These are phyloP conservation scores for Helichrysum umbraculigerum DNA, from an alignment of 129 eudicot genomes.

Conservation along the genomic window DNA sequence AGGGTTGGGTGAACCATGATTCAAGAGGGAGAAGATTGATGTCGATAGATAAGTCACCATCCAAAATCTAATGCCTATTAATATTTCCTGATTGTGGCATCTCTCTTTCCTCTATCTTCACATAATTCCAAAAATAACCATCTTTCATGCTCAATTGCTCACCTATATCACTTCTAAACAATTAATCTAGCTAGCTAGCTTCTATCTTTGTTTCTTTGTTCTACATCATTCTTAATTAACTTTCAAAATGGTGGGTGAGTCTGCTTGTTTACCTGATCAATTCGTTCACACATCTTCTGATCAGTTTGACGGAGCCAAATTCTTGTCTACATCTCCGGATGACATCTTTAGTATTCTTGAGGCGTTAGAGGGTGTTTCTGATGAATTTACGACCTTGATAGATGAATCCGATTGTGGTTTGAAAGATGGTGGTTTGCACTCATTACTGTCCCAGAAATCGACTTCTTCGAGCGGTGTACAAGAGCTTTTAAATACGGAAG, in stretches of 20 bases:
- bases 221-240: background rate
- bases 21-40: conserved; percentile 34
- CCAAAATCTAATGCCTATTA: conserved; percentile 32
- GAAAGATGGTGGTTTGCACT: conserved; percentile 12
- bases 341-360: conserved; percentile 83
- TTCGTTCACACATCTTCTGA: conserved; percentile 41
- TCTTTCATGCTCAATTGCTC: conserved; percentile 9
- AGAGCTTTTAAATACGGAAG: conserved; percentile 26
- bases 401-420: conserved; percentile 7
- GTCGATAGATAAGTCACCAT: conserved; percentile 42
- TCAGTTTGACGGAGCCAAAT: conserved; percentile 32
- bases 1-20: conserved; percentile 17
- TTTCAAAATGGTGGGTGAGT: conserved; percentile 29
- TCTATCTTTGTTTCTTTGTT: conserved; percentile 4
- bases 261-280: conserved; percentile 28
- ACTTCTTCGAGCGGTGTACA: conserved; percentile 36
- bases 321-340: conserved; percentile 41
- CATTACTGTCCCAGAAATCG: conserved; percentile 40
- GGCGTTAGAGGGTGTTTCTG: conserved; percentile 48
- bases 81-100: conserved; percentile 36
- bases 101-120: conserved; percentile 24
- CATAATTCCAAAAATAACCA: conserved; percentile 18
- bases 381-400: conserved; percentile 25
- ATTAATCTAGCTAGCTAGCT: background rate
- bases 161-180: background rate